phyloP scores from a whole-genome alignment of 495 filamentous ascomycete genomes.

The Talaromyces ruber region DNA sequence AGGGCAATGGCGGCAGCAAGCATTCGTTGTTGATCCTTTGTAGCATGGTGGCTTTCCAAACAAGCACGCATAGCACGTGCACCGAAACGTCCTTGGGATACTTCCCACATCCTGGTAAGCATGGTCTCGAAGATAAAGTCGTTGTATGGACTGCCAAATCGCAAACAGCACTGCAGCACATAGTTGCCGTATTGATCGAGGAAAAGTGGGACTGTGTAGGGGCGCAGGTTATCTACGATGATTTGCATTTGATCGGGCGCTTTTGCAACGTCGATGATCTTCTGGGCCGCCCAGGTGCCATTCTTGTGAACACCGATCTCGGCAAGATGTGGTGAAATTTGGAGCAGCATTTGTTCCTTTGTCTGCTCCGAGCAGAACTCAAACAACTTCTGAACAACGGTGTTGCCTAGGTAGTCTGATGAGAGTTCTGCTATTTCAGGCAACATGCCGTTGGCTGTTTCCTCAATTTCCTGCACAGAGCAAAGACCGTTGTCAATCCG shows the following conservation, averaged over 20 bases:
- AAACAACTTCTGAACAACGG: constrained; percentile 97
- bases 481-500: constrained; percentile 91
- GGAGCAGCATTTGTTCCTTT: constrained; percentile 82
- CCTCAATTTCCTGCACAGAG: constrained; percentile 79
- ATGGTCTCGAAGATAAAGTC: constrained; percentile 97
- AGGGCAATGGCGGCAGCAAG: constrained; percentile 90
- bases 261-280: constrained; percentile 95
- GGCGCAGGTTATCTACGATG: constrained; percentile 73
- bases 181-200: constrained; percentile 98
- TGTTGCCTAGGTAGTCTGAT: constrained; percentile 95
- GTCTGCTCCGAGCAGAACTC: constrained; percentile 87
- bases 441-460: constrained; percentile 85
- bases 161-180: constrained; percentile 89
- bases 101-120: constrained; percentile 90
- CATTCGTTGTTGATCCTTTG: constrained; percentile 91
- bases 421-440: constrained; percentile 92
- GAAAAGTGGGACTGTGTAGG: constrained; percentile 84
- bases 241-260: constrained; percentile 73
- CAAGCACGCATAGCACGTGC: constrained; percentile 95
- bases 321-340: constrained; percentile 85
- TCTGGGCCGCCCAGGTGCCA: constrained; percentile 97
- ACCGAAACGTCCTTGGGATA: constrained; percentile 88
- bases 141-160: constrained; percentile 81
- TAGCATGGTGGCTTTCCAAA: constrained; percentile 90
- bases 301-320: constrained; percentile 99